phyloP scores from a whole-genome alignment of 2,329 filamentous ascomycete genomes.

The Colletotrichum cereale region DNA sequence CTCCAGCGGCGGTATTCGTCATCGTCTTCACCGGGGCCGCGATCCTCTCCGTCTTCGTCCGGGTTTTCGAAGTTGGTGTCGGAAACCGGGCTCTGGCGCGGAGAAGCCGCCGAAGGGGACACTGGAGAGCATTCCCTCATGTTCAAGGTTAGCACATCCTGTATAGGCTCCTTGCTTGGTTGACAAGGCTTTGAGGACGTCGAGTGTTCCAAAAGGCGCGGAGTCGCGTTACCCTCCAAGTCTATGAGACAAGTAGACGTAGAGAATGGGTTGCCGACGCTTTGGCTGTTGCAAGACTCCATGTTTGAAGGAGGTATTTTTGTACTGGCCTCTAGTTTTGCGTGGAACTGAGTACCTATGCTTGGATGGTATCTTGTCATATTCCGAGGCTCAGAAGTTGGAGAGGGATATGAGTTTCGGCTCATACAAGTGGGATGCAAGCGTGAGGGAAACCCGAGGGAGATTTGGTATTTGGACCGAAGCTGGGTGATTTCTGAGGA shows the following conservation, averaged over 20 bases:
- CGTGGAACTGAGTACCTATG: background rate
- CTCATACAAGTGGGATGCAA: too few species aligned
- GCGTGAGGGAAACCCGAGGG: background rate
- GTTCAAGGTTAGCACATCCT: background rate
- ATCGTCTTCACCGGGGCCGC: background rate
- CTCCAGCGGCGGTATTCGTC: slow-evolving; percentile 45
- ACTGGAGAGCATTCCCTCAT: too few species aligned
- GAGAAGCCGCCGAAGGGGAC: background rate
- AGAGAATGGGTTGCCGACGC: background rate
- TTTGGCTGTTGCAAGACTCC: background rate
- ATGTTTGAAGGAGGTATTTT: background rate
- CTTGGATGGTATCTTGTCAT: background rate
- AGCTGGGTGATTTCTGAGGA: background rate
- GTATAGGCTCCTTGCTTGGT: background rate
- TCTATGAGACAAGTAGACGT: background rate
- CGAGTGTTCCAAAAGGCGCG: background rate
- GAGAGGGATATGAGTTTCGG: too few species aligned
- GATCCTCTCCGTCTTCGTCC: background rate
- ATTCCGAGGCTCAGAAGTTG: background rate
- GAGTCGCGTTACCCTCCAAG: background rate
- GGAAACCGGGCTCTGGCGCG: background rate
- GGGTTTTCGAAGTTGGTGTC: background rate
- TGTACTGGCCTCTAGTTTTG: background rate
- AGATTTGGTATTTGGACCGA: background rate
- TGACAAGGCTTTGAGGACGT: background rate